Base-by-base conservation (phyloP, 352 stramenopile species). In the Globisporangium sylvaticum region DNA sequence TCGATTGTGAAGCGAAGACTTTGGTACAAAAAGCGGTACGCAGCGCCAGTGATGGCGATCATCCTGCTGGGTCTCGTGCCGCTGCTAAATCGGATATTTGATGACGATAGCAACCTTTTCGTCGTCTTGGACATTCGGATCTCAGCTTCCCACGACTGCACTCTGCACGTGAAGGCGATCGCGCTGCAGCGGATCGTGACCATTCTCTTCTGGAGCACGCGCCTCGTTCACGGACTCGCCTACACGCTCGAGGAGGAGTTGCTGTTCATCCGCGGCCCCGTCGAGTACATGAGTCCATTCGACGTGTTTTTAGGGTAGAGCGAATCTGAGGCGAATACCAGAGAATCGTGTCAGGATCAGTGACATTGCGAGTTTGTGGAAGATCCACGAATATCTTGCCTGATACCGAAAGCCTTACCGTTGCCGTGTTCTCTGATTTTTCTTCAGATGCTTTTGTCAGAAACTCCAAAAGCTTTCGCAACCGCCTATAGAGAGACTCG, bases 231-330 rank as follows among this genome's bases (percentile, higher is more conserved):
- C 44, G 24, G 25, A n/a, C n/a, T 65, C 12, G 44, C 1, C 6
- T 58, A 1, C n/a, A 65, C 27, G 9, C 52, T 20, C 0, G 31
- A 58, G 6, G 59, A 65, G 18, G 59, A 65, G 27, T 4, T 65
- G 48, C 20, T 57, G 24, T 57, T 65, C n/a, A 42, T 65, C 27
- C 44, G 31, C 18, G 42, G 25, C 4, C 15, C 25, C 20, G 25
- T 65, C 25, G 25, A 53, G 24, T 58, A 65, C 6, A 12, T 46
- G 9, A 58, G 59, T 46, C 39, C 58, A 7, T 57, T 15, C 24
- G 14, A 57, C 24, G 44, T 64, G 27, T 27, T 56, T 25, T 7
- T 24, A 34, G 58, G 15, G 6, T 64, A 64, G 32, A 63, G n/a
- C n/a, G n/a, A n/a, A n/a, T n/a, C n/a, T n/a, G n/a, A n/a, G n/a